Base-by-base conservation (phyloP, 371 early-diverging fungal species). In the Mucor mucedo region DNA sequence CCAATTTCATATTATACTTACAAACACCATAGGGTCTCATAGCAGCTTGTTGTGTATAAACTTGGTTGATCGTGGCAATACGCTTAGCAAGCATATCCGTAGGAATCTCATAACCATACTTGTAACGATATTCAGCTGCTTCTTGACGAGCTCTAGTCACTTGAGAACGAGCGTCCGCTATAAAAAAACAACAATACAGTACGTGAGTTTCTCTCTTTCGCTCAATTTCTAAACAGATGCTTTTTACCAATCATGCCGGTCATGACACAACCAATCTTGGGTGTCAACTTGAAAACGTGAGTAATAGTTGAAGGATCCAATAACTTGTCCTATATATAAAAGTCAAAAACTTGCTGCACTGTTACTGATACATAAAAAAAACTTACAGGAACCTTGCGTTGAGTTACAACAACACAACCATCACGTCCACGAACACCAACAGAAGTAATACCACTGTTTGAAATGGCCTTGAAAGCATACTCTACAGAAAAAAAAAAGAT, bases 401-500 rank as follows among this genome's bases (percentile, higher is more conserved):
- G 98, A 38, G 97, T 95, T 63, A 92, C 91, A 54, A 98, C 85
- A 21, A 98, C 98, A 54, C 89, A 92, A 62, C 92, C 89, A 79
- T 95, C 96, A 71, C 95, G 89, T 53, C 98, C 98, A 58, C 96
- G 90, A 38, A 98, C 91, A 50, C 95, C 98, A 41, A 99, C 91
- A 28, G 96, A 93, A 14, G 99, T 99, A 65, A 94, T 81, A 49
- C 95, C 97, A 44, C 94, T 89, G 73, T 95, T 96, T 30, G 95
- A 89, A 71, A 99, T 98, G 21, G 98, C 99, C 82, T 99, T 99
- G 84, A 98, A 98, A 41, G 99, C 98, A 84, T 99, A 99, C 73
- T 99, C 99, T 97, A 79, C 52, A 4, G n/a, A 21, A 6, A 7
- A 55, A 3, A 42, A 16, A 11, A 45, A 10, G 10, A 13, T 27